Base-by-base conservation (phyloP, 208 protist genomes). In the Trypanosoma cruzi region DNA sequence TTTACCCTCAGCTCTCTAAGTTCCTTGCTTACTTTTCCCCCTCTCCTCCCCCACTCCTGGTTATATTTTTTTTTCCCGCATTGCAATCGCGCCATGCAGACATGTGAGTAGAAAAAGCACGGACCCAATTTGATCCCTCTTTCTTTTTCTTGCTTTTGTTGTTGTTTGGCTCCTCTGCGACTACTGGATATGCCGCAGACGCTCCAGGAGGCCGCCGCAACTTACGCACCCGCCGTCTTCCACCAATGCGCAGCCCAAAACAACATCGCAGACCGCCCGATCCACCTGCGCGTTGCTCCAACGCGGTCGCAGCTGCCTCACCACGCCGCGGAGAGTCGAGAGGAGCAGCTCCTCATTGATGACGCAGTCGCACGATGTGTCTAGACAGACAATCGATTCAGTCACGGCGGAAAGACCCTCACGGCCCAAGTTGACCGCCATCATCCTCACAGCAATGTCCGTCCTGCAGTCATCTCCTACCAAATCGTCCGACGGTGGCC, bases 161-260 rank as follows among this genome's bases (percentile, higher is more conserved):
- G 36, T 40, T 40, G 4, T 40, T 13, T 40, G 40, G 13, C 40
- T 16, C 1, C 7, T 7, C 40, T 44, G 40, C 20, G 34, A 18
- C 34, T 44, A 61, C 40, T 26, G 24, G 48, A 29, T 52, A 37
- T 29, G 42, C 40, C 37, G 40, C 59, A 64, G 44, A 37, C 42
- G 40, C 40, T 54, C n/a, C 42, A 64, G 20, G 59, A 64, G 44
- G 34, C 13, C 44, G 28, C 59, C 24, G 44, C 59, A 64, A 26
- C 53, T 53, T 6, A 64, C 59, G 42, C 24, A 54, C 44, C 1
- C 44, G 14, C 48, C 48, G 16, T 37, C 24, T 24, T 53, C 28
- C 42, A 22, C 36, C 16, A 50, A 5, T 42, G 52, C 59, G 26
- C 59, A 64, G 44, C 42, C 31, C 44, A 64, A 54, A 1, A 64